phyloP scores from a whole-genome alignment of 2,329 filamentous ascomycete genomes.

The Diaporthe ilicicola region DNA sequence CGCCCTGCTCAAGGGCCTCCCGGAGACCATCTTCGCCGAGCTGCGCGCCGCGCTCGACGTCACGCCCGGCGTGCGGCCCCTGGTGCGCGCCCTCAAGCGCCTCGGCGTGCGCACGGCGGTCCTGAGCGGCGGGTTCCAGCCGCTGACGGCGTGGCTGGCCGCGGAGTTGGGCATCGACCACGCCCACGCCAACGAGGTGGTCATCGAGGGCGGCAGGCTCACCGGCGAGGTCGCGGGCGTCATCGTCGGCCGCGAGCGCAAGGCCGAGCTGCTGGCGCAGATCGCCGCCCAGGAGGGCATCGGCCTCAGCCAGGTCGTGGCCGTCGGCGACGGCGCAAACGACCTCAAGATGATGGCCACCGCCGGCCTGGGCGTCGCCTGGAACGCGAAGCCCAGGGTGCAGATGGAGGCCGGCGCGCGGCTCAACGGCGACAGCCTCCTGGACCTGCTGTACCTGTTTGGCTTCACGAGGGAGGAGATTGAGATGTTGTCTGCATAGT shows the following conservation, averaged over 20 bases:
- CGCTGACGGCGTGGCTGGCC: conserved; percentile 87
- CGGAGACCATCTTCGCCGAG: conserved; percentile 79
- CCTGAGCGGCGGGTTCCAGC: conserved; percentile 90
- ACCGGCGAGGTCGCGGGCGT: conserved; percentile 77
- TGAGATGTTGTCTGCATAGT: conserved; percentile 51
- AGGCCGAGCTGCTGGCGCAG: conserved; percentile 74
- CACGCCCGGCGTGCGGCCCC: conserved; percentile 79
- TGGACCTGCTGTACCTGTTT: conserved; percentile 78
- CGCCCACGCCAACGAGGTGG: conserved; percentile 86
- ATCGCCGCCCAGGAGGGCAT: conserved; percentile 76
- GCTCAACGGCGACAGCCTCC: conserved; percentile 74
- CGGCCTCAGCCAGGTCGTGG: conserved; percentile 71
- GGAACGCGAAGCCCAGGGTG: conserved; percentile 85
- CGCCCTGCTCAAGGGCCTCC: conserved; percentile 80
- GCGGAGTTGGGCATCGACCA: conserved; percentile 84
- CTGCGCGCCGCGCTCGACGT: conserved; percentile 80
- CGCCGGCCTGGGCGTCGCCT: conserved; percentile 81
- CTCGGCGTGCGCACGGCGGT: conserved; percentile 90
- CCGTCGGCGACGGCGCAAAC: conserved; percentile 84
- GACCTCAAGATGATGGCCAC: conserved; percentile 81
- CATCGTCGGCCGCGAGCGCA: conserved; percentile 81
- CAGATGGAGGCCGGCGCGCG: conserved; percentile 79
- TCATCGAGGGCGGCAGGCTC: conserved; percentile 67
- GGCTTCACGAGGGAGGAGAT: conserved; percentile 75
- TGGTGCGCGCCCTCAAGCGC: conserved; percentile 77